These are phyloP conservation scores for Anthracocystis panici-leucophaei DNA, from an alignment of 1,284 basidiomycete species.

Conservation along the genomic window DNA sequence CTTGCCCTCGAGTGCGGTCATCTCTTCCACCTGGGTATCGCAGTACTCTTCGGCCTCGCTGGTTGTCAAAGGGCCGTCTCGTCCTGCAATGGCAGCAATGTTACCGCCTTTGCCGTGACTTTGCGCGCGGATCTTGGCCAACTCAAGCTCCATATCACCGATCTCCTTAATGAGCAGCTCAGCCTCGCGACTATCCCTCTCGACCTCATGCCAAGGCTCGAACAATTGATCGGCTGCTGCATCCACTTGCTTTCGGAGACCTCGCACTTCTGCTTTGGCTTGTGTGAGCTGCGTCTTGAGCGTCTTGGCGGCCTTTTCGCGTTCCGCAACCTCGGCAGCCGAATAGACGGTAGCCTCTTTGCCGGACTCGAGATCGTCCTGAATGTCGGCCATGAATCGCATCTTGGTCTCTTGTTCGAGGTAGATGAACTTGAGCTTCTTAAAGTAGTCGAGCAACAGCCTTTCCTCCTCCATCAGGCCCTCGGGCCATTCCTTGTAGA, in stretches of 20 bases:
- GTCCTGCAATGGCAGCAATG: constrained; percentile 48
- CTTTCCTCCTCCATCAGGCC: constrained; percentile 58
- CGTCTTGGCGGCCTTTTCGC: constrained; percentile 52
- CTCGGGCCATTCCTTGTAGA: constrained; percentile 61
- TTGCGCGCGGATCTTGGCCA: constrained; percentile 58
- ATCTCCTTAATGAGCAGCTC: constrained; percentile 55
- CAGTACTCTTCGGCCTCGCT: constrained; percentile 56
- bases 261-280: constrained; percentile 58
- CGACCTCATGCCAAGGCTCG: constrained; percentile 52
- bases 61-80: constrained; percentile 56
- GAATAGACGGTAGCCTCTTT: constrained; percentile 63
- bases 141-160: constrained; percentile 62
- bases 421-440: constrained; percentile 66
- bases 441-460: constrained; percentile 61
- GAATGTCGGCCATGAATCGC: constrained; percentile 62
- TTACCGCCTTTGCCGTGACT: constrained; percentile 49
- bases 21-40: constrained; percentile 58
- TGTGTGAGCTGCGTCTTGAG: constrained; percentile 63
- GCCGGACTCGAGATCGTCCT: constrained; percentile 62
- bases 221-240: constrained; percentile 46
- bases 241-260: constrained; percentile 55
- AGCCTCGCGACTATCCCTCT: constrained; percentile 47
- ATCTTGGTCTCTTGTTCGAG: constrained; percentile 66
- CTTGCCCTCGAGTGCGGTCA: constrained; percentile 55
- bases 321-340: constrained; percentile 57